Evolutionary conservation across 1,284 basidiomycete genomes (phyloP).

Genomic region (Ustilago trichophora): DNA sequence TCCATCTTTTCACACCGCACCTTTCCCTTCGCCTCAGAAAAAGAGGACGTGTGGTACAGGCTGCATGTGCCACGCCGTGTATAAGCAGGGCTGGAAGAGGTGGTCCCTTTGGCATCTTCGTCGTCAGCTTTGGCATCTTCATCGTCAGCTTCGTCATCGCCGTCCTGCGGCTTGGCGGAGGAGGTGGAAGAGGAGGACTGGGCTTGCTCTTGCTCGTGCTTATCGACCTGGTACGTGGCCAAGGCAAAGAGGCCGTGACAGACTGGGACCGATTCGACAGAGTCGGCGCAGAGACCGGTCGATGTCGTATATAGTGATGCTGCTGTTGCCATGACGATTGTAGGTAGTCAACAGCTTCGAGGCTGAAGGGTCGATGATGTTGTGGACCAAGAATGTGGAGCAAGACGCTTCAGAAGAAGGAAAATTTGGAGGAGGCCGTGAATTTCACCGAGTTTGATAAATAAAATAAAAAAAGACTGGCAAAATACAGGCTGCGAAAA

Average conservation of each 20-base stretch:
- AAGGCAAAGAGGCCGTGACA: slow-evolving; percentile 54
- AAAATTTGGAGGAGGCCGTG: slow-evolving; percentile 10
- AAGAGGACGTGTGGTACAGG: slow-evolving; percentile 17
- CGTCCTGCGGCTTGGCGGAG: not conserved
- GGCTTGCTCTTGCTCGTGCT: slow-evolving; percentile 41
- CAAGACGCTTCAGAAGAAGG: not conserved
- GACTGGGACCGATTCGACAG: slow-evolving; percentile 58
- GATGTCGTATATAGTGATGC: slow-evolving; percentile 46
- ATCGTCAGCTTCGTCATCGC: slow-evolving; percentile 9
- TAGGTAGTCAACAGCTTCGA: too few species aligned
- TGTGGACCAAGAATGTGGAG: not conserved
- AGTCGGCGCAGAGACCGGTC: slow-evolving; percentile 61
- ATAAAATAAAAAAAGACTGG: not conserved
- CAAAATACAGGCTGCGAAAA: not conserved
- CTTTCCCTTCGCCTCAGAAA: not conserved
- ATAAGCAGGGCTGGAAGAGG: slow-evolving; percentile 40
- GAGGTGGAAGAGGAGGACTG: slow-evolving; percentile 13
- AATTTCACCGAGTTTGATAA: slow-evolving; percentile 9
- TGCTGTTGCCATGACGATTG: slow-evolving; percentile 6
- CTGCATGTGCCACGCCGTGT: slow-evolving; percentile 52
- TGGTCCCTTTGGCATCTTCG: too few species aligned
- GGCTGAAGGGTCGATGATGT: too few species aligned
- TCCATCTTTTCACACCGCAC: slow-evolving; percentile 23
- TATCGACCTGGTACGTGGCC: slow-evolving; percentile 64
- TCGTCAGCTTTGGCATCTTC: slow-evolving; percentile 1